Base-by-base conservation (phyloP, 2,329 filamentous ascomycete species). In the Metarhizium sp. region DNA sequence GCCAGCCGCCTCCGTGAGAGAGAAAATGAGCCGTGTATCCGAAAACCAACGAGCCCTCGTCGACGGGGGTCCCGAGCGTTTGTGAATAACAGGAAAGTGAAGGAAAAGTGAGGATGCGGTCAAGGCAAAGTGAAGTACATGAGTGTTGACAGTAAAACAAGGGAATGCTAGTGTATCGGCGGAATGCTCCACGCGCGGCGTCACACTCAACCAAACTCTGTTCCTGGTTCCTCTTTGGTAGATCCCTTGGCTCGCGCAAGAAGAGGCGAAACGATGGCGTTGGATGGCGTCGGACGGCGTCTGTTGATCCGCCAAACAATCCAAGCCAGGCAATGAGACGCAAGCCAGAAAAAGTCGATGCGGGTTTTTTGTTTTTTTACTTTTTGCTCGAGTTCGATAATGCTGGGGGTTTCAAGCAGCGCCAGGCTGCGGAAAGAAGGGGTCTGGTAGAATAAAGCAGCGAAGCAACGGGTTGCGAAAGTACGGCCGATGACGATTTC, bases 221-320 rank as follows among this genome's bases (percentile, higher is more conserved):
- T 16, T 40, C 38, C 11, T 40, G 42, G n/a, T 5, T 45, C 18
- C 16, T 25, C 14, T 16, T 6, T 45, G 42, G 42, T 6, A 16
- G 16, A 46, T 16, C 14, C n/a, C 51, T 13, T 51, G 55, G 50
- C 51, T 42, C 51, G 47, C 40, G 34, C 42, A 20, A 50, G 43
- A 48, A 48, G 42, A 47, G 20, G 43, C 52, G 52, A 52, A 52
- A 50, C 52, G 38, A 46, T 45, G 43, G 45, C 42, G 52, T 49
- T 16, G n/a, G 45, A 40, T 52, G 20, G 49, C 42, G 52, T 49
- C 29, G n/a, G 45, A 40, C 50, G 20, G 49, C 52, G 50, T 46
- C 2, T 38, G 47, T 29, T 45, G 51, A 38, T 50, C 29, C 7
- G 25, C 25, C 25, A 25, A 25, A 25, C 25, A 25, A 25, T 25